A percentile compares a stretch with the other conserved stretches of the same genome.
phyloP scores from a whole-genome alignment of 1,139 yeast species.

The Diutina mesorugosa region DNA sequence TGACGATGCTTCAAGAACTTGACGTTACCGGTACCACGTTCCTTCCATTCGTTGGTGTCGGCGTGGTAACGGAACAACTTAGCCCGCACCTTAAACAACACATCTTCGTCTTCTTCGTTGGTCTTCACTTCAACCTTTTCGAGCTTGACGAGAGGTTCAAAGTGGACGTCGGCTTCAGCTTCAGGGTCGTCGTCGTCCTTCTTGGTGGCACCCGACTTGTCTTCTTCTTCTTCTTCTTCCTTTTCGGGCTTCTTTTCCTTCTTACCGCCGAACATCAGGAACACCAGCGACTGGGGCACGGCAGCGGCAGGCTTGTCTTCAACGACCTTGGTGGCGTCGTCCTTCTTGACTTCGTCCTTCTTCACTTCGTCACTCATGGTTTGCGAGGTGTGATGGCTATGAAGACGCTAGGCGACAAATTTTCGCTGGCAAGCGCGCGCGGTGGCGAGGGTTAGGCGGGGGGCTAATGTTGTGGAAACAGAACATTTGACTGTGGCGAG shows the following conservation, averaged over 20 bases:
- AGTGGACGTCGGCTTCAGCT: conserved; percentile 90
- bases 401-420: neutral
- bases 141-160: conserved; percentile 89
- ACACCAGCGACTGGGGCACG: conserved; percentile 44
- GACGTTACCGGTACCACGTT: conserved; percentile 98
- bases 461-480: neutral
- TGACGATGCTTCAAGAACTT: conserved; percentile 84
- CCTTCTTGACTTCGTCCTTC: neutral
- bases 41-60: conserved; percentile 92
- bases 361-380: neutral
- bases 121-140: conserved; percentile 96
- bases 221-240: conserved; percentile 15
- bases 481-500: too few species aligned
- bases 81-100: conserved; percentile 79
- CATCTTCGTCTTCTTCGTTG: conserved; percentile 92
- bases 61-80: conserved; percentile 83
- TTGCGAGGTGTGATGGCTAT: neutral
- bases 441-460: neutral
- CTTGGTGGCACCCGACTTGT: conserved; percentile 12
- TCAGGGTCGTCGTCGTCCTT: conserved; percentile 59
- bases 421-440: neutral
- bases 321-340: neutral
- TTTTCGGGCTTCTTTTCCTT: conserved; percentile 28
- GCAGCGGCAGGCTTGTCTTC: neutral
- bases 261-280: conserved; percentile 86